Percentiles rank a stretch among this genome's conserved stretches.
Conservation (phyloP, 371 early-diverging fungal species). For the Entomophthora muscae region DNA sequence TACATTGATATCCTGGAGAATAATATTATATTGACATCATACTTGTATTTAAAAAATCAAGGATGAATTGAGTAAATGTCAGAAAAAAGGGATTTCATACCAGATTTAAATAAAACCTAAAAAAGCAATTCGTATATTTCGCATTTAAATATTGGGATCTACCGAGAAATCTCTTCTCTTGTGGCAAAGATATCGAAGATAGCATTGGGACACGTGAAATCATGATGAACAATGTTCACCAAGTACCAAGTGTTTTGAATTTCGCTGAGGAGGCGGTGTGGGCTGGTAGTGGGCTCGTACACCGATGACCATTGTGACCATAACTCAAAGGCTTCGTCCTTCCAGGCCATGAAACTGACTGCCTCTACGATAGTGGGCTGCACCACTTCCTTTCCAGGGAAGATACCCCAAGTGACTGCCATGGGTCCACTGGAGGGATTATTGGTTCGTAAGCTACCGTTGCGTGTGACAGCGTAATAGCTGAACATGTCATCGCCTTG, state of each 20-base stretch:
- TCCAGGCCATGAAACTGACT: conserved; percentile 88
- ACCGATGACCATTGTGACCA: conserved; percentile 83
- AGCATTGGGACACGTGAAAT: conserved; percentile 55
- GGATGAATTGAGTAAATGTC: too few relatives aligned
- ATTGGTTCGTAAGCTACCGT: conserved; percentile 76
- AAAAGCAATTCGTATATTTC: too few relatives aligned
- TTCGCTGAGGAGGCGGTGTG: conserved; percentile 36
- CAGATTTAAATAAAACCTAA: too few relatives aligned
- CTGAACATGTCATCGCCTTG: conserved; percentile 47
- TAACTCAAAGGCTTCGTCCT: conserved; percentile 91
- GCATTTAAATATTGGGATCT: too few relatives aligned
- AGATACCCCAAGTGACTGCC: conserved; percentile 97
- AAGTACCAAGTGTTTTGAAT: conserved; percentile 74
- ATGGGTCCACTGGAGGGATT: conserved; percentile 67
- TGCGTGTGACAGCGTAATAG: conserved; percentile 77
- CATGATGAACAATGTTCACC: conserved; percentile 89
- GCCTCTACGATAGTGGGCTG: conserved; percentile 94
- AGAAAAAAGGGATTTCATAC: too few relatives aligned
- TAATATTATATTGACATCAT: too few relatives aligned
- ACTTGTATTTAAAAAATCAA: too few relatives aligned
- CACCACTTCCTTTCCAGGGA: conserved; percentile 89
- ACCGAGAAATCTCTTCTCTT: neutral
- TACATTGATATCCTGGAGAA: too few relatives aligned
- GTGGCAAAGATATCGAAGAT: conserved; percentile 46
- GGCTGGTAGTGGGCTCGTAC: conserved; percentile 38